Conservation (phyloP, 257 asterid species). For the Ligustrum vulgare region DNA sequence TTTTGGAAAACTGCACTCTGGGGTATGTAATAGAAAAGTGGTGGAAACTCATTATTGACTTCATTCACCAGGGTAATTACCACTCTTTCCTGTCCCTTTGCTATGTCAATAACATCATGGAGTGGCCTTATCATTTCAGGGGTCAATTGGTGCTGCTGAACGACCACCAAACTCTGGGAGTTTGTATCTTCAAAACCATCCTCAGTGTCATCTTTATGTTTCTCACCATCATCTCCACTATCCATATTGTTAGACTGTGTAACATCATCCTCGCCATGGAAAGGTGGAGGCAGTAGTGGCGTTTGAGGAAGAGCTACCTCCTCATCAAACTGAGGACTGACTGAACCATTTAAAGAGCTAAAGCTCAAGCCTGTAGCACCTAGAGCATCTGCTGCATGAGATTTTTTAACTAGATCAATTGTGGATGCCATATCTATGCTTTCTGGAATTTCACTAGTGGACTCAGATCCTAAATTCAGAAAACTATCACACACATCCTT, state of each 20-base stretch:
- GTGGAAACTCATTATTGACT: constrained; percentile 55
- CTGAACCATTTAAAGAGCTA: constrained; percentile 29
- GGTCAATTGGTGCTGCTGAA: constrained; percentile 35
- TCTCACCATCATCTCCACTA: constrained; percentile 29
- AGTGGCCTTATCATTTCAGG: constrained; percentile 38
- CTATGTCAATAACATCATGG: constrained; percentile 53
- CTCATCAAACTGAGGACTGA: constrained; percentile 33
- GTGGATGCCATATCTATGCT: constrained; percentile 16
- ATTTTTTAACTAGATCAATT: constrained; percentile 18
- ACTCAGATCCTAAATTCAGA: constrained; percentile 46
- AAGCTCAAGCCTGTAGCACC: constrained; percentile 15
- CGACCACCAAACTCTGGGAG: constrained; percentile 38
- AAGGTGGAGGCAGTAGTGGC: constrained; percentile 35
- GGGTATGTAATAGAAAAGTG: constrained; percentile 75
- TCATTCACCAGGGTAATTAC: constrained; percentile 62
- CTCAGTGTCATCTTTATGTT: constrained; percentile 30
- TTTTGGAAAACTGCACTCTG: constrained; percentile 68
- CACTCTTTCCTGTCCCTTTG: constrained; percentile 82
- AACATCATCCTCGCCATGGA: constrained; percentile 31
- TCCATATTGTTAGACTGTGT: constrained; percentile 31
- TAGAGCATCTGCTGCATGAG: constrained; percentile 14
- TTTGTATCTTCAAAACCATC: constrained; percentile 34
- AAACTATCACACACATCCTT: constrained; percentile 51
- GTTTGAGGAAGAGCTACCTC: constrained; percentile 27
- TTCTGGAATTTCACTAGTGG: constrained; percentile 29